A percentile compares a stretch with the other conserved stretches of the same genome.
These are phyloP conservation scores for Salvia hispanica DNA, from an alignment of 257 asterid genomes.

Conservation along the genomic window DNA sequence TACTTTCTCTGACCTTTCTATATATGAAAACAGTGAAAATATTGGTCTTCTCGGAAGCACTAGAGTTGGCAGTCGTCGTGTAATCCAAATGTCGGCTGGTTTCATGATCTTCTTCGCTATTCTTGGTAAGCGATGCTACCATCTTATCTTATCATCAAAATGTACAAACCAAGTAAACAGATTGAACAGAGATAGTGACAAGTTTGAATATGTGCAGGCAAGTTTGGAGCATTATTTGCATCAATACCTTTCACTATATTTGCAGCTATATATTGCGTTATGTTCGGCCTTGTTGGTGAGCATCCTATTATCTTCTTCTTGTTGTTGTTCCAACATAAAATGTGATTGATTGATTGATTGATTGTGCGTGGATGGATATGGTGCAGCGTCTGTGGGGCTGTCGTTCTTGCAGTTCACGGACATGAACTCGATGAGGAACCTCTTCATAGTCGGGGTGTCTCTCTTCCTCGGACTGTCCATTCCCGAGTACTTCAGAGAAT, in stretches of 20 bases:
- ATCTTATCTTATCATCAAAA: background rate
- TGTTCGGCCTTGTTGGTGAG: constrained; percentile 92
- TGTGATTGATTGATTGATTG: too few species aligned
- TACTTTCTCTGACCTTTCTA: constrained; percentile 12
- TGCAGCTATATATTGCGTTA: constrained; percentile 84
- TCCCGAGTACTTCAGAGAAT: constrained; percentile 92
- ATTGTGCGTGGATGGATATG: background rate
- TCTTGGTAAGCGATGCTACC: constrained; percentile 46
- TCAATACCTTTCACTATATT: constrained; percentile 94
- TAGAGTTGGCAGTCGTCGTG: constrained; percentile 91
- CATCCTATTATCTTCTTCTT: background rate
- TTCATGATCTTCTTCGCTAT: constrained; percentile 95
- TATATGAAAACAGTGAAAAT: constrained; percentile 60
- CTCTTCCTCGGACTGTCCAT: constrained; percentile 88
- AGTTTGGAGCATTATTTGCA: constrained; percentile 94
- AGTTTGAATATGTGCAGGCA: constrained; percentile 51
- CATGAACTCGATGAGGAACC: constrained; percentile 98
- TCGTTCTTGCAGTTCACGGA: constrained; percentile 94
- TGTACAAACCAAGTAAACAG: background rate
- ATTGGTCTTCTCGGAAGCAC: constrained; percentile 99
- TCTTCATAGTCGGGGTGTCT: constrained; percentile 83
- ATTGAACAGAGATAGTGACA: background rate
- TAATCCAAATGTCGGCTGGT: constrained; percentile 90
- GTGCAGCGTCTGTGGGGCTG: constrained; percentile 89
- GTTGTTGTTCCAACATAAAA: background rate